Evolutionary conservation across 2,329 filamentous ascomycete genomes (phyloP).

Genomic region (Didymosphaeria variabile): DNA sequence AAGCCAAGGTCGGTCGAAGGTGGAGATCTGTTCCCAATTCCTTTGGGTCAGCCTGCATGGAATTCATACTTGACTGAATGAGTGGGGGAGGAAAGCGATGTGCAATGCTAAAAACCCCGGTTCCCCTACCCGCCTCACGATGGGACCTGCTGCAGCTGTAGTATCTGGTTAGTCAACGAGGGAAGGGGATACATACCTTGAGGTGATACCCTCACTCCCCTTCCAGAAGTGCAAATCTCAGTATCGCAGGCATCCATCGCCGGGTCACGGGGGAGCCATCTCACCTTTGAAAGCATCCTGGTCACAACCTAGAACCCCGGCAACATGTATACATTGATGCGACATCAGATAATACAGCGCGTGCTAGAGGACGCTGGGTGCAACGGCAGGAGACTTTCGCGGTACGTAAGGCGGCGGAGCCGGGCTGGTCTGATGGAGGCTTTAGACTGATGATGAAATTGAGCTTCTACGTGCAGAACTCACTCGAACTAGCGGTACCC

Average conservation of each 20-base stretch:
- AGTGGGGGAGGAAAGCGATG: constrained; percentile 14
- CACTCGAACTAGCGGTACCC: constrained; percentile 4
- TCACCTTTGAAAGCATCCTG: constrained; percentile 14
- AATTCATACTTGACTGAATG: constrained; percentile 18
- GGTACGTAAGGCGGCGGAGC: background rate
- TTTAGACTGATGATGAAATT: constrained; percentile 18
- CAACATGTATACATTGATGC: constrained; percentile 10
- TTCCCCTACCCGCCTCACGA: constrained; percentile 14
- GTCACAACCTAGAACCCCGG: constrained; percentile 15
- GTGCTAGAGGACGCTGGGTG: constrained; percentile 15
- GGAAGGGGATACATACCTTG: constrained; percentile 1
- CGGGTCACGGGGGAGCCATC: constrained; percentile 14
- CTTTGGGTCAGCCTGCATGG: constrained; percentile 15
- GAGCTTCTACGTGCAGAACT: constrained; percentile 8
- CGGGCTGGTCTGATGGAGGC: background rate
- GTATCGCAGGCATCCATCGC: constrained; percentile 4
- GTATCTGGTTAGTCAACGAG: constrained; percentile 13
- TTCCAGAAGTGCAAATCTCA: constrained; percentile 2
- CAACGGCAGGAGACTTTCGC: background rate
- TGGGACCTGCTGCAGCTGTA: constrained; percentile 8
- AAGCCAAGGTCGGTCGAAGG: background rate
- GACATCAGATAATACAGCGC: constrained; percentile 3
- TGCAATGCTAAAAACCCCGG: constrained; percentile 18
- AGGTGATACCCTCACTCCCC: background rate
- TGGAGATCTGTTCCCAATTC: constrained; percentile 16